Conservation (phyloP, 495 filamentous ascomycete species). For the Penicillium desertorum region DNA sequence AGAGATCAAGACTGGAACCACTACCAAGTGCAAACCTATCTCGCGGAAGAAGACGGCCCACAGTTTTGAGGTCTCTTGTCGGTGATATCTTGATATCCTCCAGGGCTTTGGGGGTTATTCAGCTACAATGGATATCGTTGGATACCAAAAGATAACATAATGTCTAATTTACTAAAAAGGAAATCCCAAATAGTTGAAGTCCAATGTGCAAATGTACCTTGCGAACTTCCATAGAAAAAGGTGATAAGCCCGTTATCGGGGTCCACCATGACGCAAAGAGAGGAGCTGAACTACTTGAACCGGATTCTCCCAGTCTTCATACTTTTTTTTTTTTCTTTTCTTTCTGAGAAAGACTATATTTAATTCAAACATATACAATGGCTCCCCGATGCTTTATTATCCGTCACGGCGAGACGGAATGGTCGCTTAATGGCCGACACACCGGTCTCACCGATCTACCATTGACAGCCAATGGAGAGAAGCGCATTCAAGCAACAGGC, state of each 20-base stretch:
- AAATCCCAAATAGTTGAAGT: background rate
- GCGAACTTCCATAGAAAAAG: background rate
- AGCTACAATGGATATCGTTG: background rate
- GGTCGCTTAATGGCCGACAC: constrained; percentile 91
- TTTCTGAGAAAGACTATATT: background rate
- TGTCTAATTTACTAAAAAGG: background rate
- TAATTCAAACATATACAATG: constrained; percentile 35
- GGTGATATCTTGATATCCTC: background rate
- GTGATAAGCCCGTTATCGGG: constrained; percentile 3
- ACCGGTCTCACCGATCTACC: constrained; percentile 85
- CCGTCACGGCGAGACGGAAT: constrained; percentile 95
- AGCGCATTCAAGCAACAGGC: constrained; percentile 76
- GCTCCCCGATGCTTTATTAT: constrained; percentile 87
- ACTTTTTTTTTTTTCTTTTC: background rate
- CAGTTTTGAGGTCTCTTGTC: constrained; percentile 20
- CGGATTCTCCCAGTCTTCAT: background rate
- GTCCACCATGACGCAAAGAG: constrained; percentile 8
- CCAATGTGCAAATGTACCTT: background rate
- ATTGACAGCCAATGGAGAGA: constrained; percentile 83
- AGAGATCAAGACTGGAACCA: background rate
- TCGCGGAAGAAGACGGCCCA: constrained; percentile 12
- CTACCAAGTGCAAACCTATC: constrained; percentile 3
- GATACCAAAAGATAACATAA: background rate
- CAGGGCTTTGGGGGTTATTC: background rate
- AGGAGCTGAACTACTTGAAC: constrained; percentile 1